phyloP scores from a whole-genome alignment of 371 early-diverging fungal species.

The Rhizopus stolonifer region DNA sequence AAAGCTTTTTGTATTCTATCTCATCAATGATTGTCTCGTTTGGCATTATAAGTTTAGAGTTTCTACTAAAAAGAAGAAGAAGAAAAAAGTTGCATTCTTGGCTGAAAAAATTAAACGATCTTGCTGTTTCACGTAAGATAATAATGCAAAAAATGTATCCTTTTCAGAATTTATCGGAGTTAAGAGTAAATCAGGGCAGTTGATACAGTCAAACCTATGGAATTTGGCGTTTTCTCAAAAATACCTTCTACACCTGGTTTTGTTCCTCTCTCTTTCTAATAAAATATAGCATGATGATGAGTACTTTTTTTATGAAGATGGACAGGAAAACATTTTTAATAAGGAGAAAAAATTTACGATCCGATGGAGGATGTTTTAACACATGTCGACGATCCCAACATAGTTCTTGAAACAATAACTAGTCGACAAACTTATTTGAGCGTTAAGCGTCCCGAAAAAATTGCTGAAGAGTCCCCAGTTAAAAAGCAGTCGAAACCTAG shows the following conservation, averaged over 20 bases:
- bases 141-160: too few species aligned
- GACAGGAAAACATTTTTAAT: conserved; percentile 5
- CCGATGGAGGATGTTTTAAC: conserved; percentile 10
- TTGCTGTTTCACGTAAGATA: too few species aligned
- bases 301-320: conserved; percentile 7
- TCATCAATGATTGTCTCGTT: background rate
- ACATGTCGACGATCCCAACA: conserved; percentile 6
- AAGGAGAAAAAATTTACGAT: conserved; percentile 15
- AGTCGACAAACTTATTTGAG: too few species aligned
- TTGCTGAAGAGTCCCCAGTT: too few species aligned
- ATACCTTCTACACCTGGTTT: conserved; percentile 2
- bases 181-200: too few species aligned
- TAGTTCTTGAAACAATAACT: conserved; percentile 5
- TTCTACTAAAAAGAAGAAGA: background rate
- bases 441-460: too few species aligned
- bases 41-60: background rate
- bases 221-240: conserved; percentile 1
- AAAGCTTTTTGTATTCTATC: conserved; percentile 8
- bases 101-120: too few species aligned
- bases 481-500: too few species aligned
- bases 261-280: conserved; percentile 4
- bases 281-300: conserved; percentile 3
- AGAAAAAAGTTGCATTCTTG: background rate
- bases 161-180: too few species aligned
- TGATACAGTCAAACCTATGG: background rate